phyloP scores from a whole-genome alignment of 75 land plant genomes.

The Selaginella moellendorffii region DNA sequence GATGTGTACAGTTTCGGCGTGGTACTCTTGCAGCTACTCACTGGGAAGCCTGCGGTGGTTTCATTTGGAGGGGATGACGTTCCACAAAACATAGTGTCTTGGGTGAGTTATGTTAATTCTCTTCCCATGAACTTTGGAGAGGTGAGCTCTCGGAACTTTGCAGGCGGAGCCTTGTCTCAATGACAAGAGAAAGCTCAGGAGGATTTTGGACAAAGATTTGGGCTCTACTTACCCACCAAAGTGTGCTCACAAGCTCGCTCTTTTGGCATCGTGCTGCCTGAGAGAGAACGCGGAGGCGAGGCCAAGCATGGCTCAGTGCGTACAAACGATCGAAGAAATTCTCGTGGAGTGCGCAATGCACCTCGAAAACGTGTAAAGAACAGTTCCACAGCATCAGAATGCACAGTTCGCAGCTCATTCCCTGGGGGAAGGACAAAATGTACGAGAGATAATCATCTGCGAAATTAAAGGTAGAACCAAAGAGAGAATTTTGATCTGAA shows the following conservation, averaged over 20 bases:
- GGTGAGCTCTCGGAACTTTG: no score
- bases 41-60: slow-evolving; percentile 61
- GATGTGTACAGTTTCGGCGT: slow-evolving; percentile 86
- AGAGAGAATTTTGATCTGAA: no score
- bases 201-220: slow-evolving; percentile 51
- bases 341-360: no score
- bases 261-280: slow-evolving; percentile 56
- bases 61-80: slow-evolving; percentile 43
- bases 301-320: slow-evolving; percentile 60
- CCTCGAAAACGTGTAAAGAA: no score
- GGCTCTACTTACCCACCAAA: slow-evolving; percentile 36
- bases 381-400: no score
- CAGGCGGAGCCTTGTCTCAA: slow-evolving; percentile 47
- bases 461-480: no score
- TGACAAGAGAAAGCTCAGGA: slow-evolving; percentile 49
- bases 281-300: slow-evolving; percentile 37
- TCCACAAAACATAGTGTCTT: slow-evolving; percentile 59
- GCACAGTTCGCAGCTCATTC: no score
- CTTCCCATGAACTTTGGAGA: no score
- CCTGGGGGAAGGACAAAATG: no score
- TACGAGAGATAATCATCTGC: no score
- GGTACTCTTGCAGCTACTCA: slow-evolving; percentile 65
- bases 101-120: slow-evolving; percentile 30
- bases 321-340: slow-evolving; percentile 44
- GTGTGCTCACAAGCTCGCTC: slow-evolving; percentile 39